A percentile compares a stretch with the other conserved stretches of the same genome.
phyloP scores from a whole-genome alignment of 2,329 filamentous ascomycete genomes.

The Dothistroma septosporum region DNA sequence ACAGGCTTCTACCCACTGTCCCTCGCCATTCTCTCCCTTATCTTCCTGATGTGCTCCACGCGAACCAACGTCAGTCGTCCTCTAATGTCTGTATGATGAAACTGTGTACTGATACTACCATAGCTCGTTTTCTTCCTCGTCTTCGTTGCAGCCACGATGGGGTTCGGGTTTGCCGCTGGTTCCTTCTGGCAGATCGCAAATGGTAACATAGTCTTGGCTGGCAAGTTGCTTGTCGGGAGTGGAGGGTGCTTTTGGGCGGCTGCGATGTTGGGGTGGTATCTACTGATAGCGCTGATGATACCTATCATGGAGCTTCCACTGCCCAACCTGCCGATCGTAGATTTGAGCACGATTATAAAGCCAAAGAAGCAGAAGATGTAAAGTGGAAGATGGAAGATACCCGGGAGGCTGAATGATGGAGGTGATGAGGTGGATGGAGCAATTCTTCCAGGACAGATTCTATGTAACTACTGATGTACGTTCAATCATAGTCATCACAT shows the following conservation, averaged over 20 bases:
- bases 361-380: constrained; percentile 11
- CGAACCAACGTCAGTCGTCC: too few species aligned
- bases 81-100: too few species aligned
- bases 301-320: constrained; percentile 22
- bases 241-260: constrained; percentile 21
- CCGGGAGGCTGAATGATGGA: neutral
- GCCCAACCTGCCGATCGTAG: constrained; percentile 17
- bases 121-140: constrained; percentile 24
- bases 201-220: constrained; percentile 11
- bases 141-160: constrained; percentile 24
- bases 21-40: constrained; percentile 27
- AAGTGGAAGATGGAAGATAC: neutral
- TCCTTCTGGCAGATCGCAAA: constrained; percentile 13
- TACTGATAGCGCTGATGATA: constrained; percentile 20
- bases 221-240: constrained; percentile 14
- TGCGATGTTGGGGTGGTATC: constrained; percentile 22
- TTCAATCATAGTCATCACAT: neutral
- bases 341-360: constrained; percentile 18
- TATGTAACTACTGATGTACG: neutral
- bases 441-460: neutral
- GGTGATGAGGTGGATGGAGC: neutral
- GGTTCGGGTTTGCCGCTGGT: constrained; percentile 18
- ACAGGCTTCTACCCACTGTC: constrained; percentile 21
- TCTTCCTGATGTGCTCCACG: constrained; percentile 22
- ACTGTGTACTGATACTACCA: too few species aligned